Base-by-base conservation (phyloP, 164 flowering plant species). In the Stephania japonica region DNA sequence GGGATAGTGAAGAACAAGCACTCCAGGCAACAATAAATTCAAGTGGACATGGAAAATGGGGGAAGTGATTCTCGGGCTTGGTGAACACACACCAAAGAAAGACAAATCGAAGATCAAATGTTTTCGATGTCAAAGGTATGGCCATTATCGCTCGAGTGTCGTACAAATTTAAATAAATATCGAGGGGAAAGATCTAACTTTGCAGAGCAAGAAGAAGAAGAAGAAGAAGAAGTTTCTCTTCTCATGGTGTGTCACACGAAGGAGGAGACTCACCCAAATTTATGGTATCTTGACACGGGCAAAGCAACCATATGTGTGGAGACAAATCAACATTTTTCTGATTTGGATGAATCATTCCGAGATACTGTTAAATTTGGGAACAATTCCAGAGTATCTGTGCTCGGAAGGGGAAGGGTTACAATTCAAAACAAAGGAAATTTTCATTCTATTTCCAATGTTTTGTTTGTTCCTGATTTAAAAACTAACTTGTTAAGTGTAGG, bases 391-490 rank as follows among this genome's bases (percentile, higher is more conserved):
- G 26, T 19, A 10, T 25, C 26, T 13, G 41, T 23, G 6, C 8
- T 66, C 18, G 49, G 47, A 11, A 42, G 18, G n/a, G n/a, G n/a
- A n/a, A n/a, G 44, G 14, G 24, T 68, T 8, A 38, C 14, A 16
- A 11, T 68, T 5, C 14, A 6, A 6, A 13, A 16, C 10, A 38
- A 68, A 26, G 70, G 43, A 9, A 16, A 26, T 16, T 26, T 3
- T 24, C 32, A 69, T 42, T 4, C 44, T 42, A 27, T 69, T 12
- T n/a, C 41, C 21, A 27, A 69, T 7, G 71, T 69, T 23, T 69
- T 32, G 21, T 49, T 27, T 69, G 61, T 69, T 69, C 71, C 61
- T 21, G 71, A 49, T 16, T 21, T 69, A 4, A 69, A 69, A 44
- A 23, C 18, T 14, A 69, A 69, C 18, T n/a, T 21, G 23, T 23